Base-by-base conservation (phyloP, 2,329 filamentous ascomycete genomes). In the Nothomitra cinnamomea region DNA sequence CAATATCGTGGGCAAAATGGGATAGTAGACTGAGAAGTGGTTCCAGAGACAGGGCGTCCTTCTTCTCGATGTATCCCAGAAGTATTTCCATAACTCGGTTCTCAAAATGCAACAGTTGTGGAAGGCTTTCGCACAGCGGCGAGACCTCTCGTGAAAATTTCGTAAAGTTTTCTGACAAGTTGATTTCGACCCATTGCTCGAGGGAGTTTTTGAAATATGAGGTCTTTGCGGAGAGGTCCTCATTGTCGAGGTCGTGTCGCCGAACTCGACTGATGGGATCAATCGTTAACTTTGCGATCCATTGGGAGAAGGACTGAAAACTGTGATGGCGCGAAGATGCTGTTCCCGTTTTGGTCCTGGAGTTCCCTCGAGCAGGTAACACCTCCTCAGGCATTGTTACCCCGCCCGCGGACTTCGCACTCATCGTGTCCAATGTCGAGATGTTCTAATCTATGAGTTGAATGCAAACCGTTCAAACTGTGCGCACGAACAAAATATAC, bases 1-100 rank as follows among this genome's bases (percentile, higher is more conserved):
- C 90, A 54, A 98, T 69, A 63, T 98, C 94, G 65, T 94, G 88
- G n/a, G 92, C 89, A 64, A 98, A 89, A 41, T 92, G 87, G 12
- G 88, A 86, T 56, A 95, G 69, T n/a, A 98, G 77, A 59, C 85
- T 86, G 55, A 98, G 71, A 41, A 98, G 70, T 8, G 92, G 86
- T 63, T 98, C 89, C 56, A 95, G 72, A 1, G 85, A 83, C 61
- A 90, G 77, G 58, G 80, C 79, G 61, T 95, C 87, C 56, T 83
- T 82, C 61, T 78, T 78, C 53, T 81, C 78, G 57, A 96, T 89
- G 61, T 87, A 85, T 62, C 79, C 74, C 56, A 82, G 77, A 57
- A 99, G 72, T 56, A 83, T 66, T 40, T 79, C 79, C 76, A 95
- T 85, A 60, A 98, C 92, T 65, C 79, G 79, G 59, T 86, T 79